Evolutionary conservation across 176 grass and related monocot species (phyloP), one percentile per base, ranked within the genome.

Genomic region (Eragrostis nindensis): DNA sequence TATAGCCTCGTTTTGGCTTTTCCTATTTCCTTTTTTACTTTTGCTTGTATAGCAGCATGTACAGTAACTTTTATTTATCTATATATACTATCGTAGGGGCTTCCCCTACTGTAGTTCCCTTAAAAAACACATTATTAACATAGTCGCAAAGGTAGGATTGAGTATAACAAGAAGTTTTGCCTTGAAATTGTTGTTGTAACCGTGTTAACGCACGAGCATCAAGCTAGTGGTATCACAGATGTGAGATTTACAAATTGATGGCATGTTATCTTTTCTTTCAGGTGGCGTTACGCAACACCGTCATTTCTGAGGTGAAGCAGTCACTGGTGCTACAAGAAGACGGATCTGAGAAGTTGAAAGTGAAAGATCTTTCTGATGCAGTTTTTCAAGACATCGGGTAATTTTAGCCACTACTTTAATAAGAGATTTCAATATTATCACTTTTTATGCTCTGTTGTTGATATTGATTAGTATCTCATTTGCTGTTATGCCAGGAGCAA

Each of bases 331-430:
- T 98, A 66, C 91, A 89, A 89, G 88, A 95, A 81, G 96, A 98
- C 24, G 84, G 70, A 42, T 95, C 84, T 70, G 92, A 93, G 63
- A 87, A 88, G 72, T 64, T 95, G 63, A 95, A 99, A 85, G 26
- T 99, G 57, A 90, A 94, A 80, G 88, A 99, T 29, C 90, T 98
- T 86, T 98, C 90, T 60, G 96, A 95, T 93, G 90, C 86, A 41
- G 76, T 98, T 74, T 98, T 80, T 89, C 86, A 95, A 86, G 88
- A 95, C 72, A 74, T 95, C 60, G 96, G 92, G 92, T 95, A 88
- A 86, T 49, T 42, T 50, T 11, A 62, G 13, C 45, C 42, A 59
- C 46, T 81, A 76, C 11, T 68, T 68, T 82, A 52, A 26, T 45
- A 60, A 71, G 15, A 43, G 45, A 25, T 75, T 75, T 73, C 30